Evolutionary conservation across 306 rosid species (phyloP).

Genomic region (Quercus cerris): DNA sequence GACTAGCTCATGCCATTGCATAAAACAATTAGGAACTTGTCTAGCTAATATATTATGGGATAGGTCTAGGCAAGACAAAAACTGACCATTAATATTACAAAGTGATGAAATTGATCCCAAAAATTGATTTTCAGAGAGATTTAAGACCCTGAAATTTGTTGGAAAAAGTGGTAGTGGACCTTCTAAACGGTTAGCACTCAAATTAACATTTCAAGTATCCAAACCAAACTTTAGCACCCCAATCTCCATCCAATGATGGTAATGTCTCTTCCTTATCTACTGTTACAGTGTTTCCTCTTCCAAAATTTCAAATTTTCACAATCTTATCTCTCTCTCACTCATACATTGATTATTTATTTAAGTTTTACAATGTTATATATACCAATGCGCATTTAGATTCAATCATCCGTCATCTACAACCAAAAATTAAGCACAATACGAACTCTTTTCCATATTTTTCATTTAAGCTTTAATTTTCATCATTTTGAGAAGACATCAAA

Average conservation of each 20-base stretch:
- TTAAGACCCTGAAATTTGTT: neutral
- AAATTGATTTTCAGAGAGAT: neutral
- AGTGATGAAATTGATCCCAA: neutral
- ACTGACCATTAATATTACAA: neutral
- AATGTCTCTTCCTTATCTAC: too few species aligned
- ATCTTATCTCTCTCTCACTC: too few species aligned
- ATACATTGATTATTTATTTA: too few species aligned
- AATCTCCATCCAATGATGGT: neutral
- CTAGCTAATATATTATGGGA: neutral
- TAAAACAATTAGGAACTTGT: neutral
- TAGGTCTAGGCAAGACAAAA: neutral
- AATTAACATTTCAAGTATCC: neutral
- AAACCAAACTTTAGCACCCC: too few species aligned
- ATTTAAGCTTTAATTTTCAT: too few species aligned
- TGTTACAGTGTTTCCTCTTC: neutral
- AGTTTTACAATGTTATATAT: too few species aligned
- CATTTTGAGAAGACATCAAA: too few species aligned
- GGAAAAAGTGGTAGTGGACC: neutral
- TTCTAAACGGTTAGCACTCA: slow-evolving; percentile 23
- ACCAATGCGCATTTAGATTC: too few species aligned
- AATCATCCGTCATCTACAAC: too few species aligned
- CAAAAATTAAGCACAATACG: too few species aligned
- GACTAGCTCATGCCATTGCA: neutral
- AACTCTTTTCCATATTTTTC: too few species aligned
- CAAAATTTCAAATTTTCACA: slow-evolving; percentile 13